A percentile compares a stretch with the other conserved stretches of the same genome.
phyloP scores from a whole-genome alignment of 2,329 filamentous ascomycete species.

The Amauroascus verrucosus region DNA sequence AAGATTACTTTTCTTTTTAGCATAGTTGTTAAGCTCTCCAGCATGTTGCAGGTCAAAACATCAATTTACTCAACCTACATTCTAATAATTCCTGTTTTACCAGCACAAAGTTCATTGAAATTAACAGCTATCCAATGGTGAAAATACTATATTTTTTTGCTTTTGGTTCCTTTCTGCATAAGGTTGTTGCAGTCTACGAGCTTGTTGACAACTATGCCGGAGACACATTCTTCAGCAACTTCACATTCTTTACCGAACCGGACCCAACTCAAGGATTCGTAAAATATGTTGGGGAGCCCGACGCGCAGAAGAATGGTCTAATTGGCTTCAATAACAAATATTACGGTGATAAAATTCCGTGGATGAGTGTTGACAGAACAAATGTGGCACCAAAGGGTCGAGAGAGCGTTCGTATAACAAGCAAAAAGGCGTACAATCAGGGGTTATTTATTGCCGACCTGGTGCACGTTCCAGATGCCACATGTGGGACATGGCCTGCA shows the following conservation, averaged over 20 bases:
- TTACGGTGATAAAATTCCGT: constrained; percentile 26
- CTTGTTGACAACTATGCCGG: constrained; percentile 37
- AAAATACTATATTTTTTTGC: not conserved
- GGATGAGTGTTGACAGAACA: constrained; percentile 38
- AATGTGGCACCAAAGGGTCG: constrained; percentile 32
- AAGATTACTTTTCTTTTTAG: not conserved
- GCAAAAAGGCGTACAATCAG: constrained; percentile 36
- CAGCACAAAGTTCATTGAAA: not conserved
- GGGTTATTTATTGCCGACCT: constrained; percentile 42
- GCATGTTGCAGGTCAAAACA: not conserved
- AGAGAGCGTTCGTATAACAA: constrained; percentile 37
- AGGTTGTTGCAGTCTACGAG: constrained; percentile 11
- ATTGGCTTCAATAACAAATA: constrained; percentile 25
- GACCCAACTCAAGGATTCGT: constrained; percentile 45
- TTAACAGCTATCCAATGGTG: not conserved
- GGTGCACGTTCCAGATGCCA: constrained; percentile 38
- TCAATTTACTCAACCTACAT: not conserved
- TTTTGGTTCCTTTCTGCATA: not conserved
- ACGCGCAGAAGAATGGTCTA: constrained; percentile 30
- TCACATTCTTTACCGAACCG: constrained; percentile 39
- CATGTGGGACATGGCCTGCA: constrained; percentile 44
- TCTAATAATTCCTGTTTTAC: not conserved
- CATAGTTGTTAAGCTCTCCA: not conserved
- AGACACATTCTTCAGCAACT: constrained; percentile 41
- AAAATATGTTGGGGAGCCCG: constrained; percentile 37